Evolutionary conservation across 2,329 filamentous ascomycete genomes (phyloP).

Genomic region (Claviceps fusiformis): DNA sequence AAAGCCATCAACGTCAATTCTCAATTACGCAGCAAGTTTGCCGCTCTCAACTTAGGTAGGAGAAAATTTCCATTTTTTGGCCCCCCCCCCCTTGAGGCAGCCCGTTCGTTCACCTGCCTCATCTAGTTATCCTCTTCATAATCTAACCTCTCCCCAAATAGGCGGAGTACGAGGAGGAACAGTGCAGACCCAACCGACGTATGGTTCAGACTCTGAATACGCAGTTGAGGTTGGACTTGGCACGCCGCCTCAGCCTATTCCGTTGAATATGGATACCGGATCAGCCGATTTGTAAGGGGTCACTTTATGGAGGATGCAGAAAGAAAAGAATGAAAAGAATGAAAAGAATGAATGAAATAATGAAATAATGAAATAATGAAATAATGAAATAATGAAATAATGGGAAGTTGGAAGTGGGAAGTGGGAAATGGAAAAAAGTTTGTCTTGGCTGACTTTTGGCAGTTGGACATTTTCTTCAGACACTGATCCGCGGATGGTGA

Average conservation of each 20-base stretch:
- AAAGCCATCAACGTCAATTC: slow-evolving; percentile 12
- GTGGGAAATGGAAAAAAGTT: neutral
- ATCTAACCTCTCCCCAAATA: neutral
- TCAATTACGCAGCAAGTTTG: slow-evolving; percentile 13
- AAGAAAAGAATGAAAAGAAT: too few relatives aligned
- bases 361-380: too few relatives aligned
- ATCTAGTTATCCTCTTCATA: too few relatives aligned
- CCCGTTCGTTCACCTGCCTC: neutral
- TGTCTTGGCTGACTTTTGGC: neutral
- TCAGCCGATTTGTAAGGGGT: slow-evolving; percentile 33
- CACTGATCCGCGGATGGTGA: slow-evolving; percentile 30
- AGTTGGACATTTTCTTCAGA: slow-evolving; percentile 57
- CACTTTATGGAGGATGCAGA: too few relatives aligned
- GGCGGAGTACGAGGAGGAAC: slow-evolving; percentile 11
- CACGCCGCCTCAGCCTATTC: slow-evolving; percentile 38
- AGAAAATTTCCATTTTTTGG: neutral
- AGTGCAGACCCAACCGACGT: slow-evolving; percentile 15
- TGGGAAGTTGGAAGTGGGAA: too few relatives aligned
- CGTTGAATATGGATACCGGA: slow-evolving; percentile 57
- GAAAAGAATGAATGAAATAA: too few relatives aligned
- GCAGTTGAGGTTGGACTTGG: slow-evolving; percentile 51
- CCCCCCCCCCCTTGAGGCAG: neutral
- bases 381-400: too few relatives aligned
- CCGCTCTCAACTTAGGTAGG: slow-evolving; percentile 3
- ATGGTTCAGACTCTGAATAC: slow-evolving; percentile 39